Conservation (phyloP, 75 land plant genomes). For the Pinus taeda region DNA sequence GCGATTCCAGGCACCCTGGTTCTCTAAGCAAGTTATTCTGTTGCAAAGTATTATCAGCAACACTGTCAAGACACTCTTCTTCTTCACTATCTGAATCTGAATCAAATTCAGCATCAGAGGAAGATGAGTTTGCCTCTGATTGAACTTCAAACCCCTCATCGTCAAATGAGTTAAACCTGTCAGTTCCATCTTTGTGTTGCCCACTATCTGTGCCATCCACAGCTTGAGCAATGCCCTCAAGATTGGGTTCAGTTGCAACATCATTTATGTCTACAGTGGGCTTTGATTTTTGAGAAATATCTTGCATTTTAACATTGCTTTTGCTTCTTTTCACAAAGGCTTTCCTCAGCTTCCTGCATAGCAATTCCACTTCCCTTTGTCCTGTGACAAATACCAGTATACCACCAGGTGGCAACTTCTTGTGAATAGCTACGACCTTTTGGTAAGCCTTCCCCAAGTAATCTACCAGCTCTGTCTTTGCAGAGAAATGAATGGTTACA, state of each 20-base stretch:
- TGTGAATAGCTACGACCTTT: conserved; percentile 90
- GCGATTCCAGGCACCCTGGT: conserved; percentile 29
- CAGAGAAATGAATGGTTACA: conserved; percentile 89
- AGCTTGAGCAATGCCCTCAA: conserved; percentile 57
- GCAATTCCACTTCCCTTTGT: conserved; percentile 85
- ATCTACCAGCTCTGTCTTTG: conserved; percentile 76
- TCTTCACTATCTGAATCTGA: conserved; percentile 33
- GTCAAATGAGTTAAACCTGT: conserved; percentile 26
- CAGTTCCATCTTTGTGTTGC: conserved; percentile 9
- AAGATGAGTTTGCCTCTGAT: conserved; percentile 1
- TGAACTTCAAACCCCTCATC: conserved; percentile 35
- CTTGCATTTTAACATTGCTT: conserved; percentile 4
- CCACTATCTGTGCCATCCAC: conserved; percentile 28
- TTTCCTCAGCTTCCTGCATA: conserved; percentile 70
- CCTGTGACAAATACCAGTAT: conserved; percentile 98
- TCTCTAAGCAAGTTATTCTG: conserved; percentile 19
- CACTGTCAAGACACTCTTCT: conserved; percentile 8
- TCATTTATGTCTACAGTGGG: conserved; percentile 8
- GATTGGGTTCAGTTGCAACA: conserved; percentile 17
- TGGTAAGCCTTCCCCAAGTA: conserved; percentile 87
- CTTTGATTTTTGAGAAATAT: conserved; percentile 3
- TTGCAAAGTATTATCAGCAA: conserved; percentile 6
- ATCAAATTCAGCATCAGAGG: conserved; percentile 53
- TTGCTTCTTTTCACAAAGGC: conserved; percentile 39
- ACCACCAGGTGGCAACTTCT: conserved; percentile 90